Percentiles rank a stretch among this genome's conserved stretches.
Conservation (phyloP, 306 rosid genomes). For the Corylus heterophylla region DNA sequence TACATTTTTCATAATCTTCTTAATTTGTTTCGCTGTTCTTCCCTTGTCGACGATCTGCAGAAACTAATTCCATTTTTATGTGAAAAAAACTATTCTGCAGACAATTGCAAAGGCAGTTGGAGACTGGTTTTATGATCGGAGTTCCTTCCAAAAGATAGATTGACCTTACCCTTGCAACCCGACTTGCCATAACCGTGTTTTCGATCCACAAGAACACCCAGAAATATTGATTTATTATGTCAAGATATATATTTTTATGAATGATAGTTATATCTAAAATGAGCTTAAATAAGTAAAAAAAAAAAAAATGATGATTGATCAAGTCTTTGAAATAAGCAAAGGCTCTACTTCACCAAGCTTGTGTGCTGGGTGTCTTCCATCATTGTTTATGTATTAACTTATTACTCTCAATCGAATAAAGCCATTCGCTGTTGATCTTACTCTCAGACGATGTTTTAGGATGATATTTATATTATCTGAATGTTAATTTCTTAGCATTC, state of each 20-base stretch:
- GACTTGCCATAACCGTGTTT: slow-evolving; percentile 68
- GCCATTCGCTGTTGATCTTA: background rate
- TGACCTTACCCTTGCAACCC: slow-evolving; percentile 97
- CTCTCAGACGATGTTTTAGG: background rate
- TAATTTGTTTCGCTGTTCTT: background rate
- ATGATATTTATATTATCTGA: background rate
- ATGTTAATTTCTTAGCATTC: too few relatives aligned
- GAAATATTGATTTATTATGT: slow-evolving; percentile 42
- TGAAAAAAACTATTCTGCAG: slow-evolving; percentile 46
- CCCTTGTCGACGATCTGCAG: background rate
- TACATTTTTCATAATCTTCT: background rate
- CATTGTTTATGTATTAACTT: slow-evolving; percentile 31
- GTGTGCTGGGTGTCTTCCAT: slow-evolving; percentile 46
- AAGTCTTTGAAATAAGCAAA: slow-evolving; percentile 35
- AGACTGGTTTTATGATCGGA: slow-evolving; percentile 82
- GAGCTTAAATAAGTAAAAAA: slow-evolving; percentile 14
- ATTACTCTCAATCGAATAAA: slow-evolving; percentile 21
- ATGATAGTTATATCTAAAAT: slow-evolving; percentile 26
- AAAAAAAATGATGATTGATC: slow-evolving; percentile 16
- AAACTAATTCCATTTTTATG: slow-evolving; percentile 8
- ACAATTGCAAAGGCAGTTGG: slow-evolving; percentile 83
- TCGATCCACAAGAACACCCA: slow-evolving; percentile 40
- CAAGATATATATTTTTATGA: slow-evolving; percentile 1
- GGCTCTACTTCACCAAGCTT: slow-evolving; percentile 47
- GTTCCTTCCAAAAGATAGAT: slow-evolving; percentile 64